Base-by-base conservation (phyloP, 768 basidiomycete species). In the Leucosporidium creatinivorum region DNA sequence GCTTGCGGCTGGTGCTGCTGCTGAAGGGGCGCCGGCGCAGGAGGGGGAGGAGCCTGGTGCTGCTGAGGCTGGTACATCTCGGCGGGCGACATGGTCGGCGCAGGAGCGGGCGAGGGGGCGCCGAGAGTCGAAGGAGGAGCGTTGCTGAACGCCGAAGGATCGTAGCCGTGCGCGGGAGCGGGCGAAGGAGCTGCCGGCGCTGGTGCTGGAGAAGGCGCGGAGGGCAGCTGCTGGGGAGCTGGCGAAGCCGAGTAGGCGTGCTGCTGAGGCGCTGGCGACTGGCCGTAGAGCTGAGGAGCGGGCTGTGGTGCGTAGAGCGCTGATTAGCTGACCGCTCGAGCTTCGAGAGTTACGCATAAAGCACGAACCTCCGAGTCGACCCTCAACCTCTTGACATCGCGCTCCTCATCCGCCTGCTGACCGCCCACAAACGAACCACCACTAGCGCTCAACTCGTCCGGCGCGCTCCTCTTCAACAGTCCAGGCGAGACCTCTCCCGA, bases 321-420 rank as follows among this genome's bases (percentile, higher is more conserved):
- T 30, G 3, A 18, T 17, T 23, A 36, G 26, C 28, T 26, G 18
- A 15, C 39, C 33, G 55, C 52, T 54, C 25, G 26, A 12, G 49
- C 4, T 19, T 26, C 48, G 4, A 25, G 15, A 2, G 62, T n/a
- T 33, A 30, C 10, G 7, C 4, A 8, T 30, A 1, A 8, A 33
- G 6, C 13, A 63, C 54, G 31, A 21, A 52, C 49, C 54, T 66
- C 58, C 7, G 30, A 56, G 15, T 68, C 69, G n/a, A 67, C 66
- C 69, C 58, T 67, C 44, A 50, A 26, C 50, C 69, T 59, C 69
- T 71, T 71, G 6, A 61, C 44, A 21, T 70, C 69, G 56, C 66
- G 63, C 65, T 66, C 55, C 4, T 62, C 56, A 18, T 2, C 66
- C 5, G 23, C 62, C 23, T 25, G 18, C 23, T 47, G 56, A 21